Conservation (phyloP, 768 basidiomycete genomes). For the Paxillus rubicundulus region DNA sequence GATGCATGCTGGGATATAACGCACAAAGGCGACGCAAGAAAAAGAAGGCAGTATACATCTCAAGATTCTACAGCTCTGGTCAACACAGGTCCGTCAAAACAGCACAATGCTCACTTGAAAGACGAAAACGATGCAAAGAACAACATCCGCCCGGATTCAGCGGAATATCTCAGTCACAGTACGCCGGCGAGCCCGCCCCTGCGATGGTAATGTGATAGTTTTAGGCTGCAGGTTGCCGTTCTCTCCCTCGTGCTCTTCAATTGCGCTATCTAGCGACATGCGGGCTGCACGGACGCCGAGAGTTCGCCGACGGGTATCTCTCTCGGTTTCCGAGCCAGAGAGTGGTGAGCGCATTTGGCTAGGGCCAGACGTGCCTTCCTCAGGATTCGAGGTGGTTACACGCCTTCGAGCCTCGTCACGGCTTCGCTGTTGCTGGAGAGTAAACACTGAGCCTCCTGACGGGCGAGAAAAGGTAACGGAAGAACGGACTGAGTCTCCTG, state of each 20-base stretch:
- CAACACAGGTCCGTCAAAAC: neutral
- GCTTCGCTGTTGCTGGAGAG: constrained; percentile 53
- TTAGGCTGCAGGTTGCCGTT: constrained; percentile 35
- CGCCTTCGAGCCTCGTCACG: constrained; percentile 37
- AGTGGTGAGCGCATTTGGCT: constrained; percentile 29
- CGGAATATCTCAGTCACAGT: constrained; percentile 52
- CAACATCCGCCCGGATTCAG: constrained; percentile 13
- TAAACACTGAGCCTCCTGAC: constrained; percentile 49
- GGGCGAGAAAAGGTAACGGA: constrained; percentile 68
- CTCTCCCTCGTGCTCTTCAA: constrained; percentile 28
- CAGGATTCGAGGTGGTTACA: constrained; percentile 29
- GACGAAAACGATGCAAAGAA: constrained; percentile 10
- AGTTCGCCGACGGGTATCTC: constrained; percentile 40
- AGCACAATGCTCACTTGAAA: constrained; percentile 14
- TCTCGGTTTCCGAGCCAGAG: constrained; percentile 53
- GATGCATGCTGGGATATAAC: constrained; percentile 26
- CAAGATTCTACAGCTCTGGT: constrained; percentile 6
- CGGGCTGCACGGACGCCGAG: constrained; percentile 41
- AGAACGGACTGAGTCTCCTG: constrained; percentile 42
- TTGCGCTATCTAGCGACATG: constrained; percentile 42
- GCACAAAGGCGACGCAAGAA: constrained; percentile 13
- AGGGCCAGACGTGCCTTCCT: constrained; percentile 22
- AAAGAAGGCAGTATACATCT: constrained; percentile 22
- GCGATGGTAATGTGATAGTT: constrained; percentile 33
- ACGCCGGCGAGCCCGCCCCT: constrained; percentile 43